phyloP scores from a whole-genome alignment of 768 basidiomycete species.

The Pisolithus albus region DNA sequence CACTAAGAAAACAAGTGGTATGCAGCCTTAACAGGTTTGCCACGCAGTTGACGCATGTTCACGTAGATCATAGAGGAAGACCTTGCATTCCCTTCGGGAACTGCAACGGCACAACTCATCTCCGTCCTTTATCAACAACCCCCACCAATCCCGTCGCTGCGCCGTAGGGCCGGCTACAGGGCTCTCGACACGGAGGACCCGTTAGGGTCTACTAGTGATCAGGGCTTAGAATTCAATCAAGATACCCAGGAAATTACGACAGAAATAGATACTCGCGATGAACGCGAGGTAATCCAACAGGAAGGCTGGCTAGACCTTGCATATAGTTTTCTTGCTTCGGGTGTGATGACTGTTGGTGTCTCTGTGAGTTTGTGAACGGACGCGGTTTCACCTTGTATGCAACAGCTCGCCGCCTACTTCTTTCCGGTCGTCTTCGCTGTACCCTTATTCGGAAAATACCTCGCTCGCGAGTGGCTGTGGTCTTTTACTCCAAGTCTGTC shows the following conservation, averaged over 20 bases:
- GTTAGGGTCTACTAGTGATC: conserved; percentile 10
- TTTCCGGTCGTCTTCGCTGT: conserved; percentile 85
- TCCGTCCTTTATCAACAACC: conserved; percentile 80
- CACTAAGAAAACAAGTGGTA: conserved; percentile 90
- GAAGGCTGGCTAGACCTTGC: conserved; percentile 73
- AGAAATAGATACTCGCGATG: conserved; percentile 22
- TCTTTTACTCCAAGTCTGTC: conserved; percentile 87
- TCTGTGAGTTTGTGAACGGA: not conserved
- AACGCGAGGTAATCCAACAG: conserved; percentile 47
- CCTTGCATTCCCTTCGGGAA: conserved; percentile 90
- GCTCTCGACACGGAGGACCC: conserved; percentile 28
- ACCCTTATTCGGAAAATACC: conserved; percentile 74
- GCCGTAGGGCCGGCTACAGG: conserved; percentile 52
- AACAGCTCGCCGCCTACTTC: conserved; percentile 77
- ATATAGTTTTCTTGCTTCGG: conserved; percentile 75
- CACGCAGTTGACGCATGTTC: conserved; percentile 1
- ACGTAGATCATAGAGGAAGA: conserved; percentile 86
- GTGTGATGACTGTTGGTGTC: conserved; percentile 62
- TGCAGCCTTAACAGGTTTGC: conserved; percentile 20
- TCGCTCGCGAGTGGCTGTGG: conserved; percentile 90
- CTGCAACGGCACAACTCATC: conserved; percentile 92
- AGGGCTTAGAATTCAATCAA: conserved; percentile 3
- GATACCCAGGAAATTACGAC: conserved; percentile 20
- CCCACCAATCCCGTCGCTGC: conserved; percentile 52
- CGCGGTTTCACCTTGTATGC: conserved; percentile 1